These are phyloP conservation scores for Celoporthe dispersa DNA, from an alignment of 2,329 filamentous ascomycete species.

Conservation along the genomic window DNA sequence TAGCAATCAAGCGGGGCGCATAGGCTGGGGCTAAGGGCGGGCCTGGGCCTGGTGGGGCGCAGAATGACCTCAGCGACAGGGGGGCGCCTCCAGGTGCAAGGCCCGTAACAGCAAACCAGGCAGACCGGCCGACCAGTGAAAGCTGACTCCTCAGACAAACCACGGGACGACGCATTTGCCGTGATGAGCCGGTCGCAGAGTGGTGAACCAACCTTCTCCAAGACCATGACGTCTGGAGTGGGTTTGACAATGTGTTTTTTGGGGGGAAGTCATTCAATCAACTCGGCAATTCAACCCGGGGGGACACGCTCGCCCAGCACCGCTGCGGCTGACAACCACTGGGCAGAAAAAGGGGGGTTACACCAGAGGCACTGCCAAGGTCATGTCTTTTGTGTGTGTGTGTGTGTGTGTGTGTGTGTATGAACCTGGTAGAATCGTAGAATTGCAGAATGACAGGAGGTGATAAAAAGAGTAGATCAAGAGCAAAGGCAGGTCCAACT, in stretches of 20 bases:
- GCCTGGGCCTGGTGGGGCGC: conserved; percentile 20
- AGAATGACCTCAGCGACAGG: conserved; percentile 29
- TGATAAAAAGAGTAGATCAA: neutral
- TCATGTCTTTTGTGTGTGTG: neutral
- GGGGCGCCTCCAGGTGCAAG: neutral
- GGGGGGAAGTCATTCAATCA: neutral
- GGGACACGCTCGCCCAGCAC: conserved; percentile 5
- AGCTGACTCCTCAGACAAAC: neutral
- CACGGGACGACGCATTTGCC: neutral
- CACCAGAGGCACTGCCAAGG: neutral
- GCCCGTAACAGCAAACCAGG: neutral
- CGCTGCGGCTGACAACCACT: conserved; percentile 31
- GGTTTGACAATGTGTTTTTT: conserved; percentile 3
- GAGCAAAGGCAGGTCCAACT: conserved; percentile 13
- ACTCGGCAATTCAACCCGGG: conserved; percentile 22
- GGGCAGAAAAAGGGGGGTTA: neutral
- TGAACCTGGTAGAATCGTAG: too few relatives aligned
- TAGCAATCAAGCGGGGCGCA: conserved; percentile 26
- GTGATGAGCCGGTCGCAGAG: neutral
- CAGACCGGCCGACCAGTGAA: neutral
- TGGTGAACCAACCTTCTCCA: neutral
- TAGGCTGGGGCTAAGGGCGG: conserved; percentile 18
- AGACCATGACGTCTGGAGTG: conserved; percentile 30
- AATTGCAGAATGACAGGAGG: neutral
- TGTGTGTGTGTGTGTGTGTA: neutral